Conservation (phyloP, 352 stramenopile species). For the Phytophthora pluvialis region DNA sequence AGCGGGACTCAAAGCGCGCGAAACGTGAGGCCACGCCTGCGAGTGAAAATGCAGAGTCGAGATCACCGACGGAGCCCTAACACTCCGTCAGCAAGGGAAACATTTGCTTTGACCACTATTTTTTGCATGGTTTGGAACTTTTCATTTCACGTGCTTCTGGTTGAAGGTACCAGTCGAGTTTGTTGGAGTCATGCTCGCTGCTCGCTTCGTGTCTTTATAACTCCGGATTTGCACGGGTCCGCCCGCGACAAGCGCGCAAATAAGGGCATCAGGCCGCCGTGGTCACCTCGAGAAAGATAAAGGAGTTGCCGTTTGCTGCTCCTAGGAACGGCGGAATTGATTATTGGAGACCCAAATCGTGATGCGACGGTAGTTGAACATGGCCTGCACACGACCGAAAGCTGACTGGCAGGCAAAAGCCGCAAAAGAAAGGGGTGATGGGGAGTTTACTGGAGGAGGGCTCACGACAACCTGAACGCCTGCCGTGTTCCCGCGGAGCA, state of each 20-base stretch:
- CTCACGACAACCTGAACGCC: too few species aligned
- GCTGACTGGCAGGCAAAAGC: not conserved
- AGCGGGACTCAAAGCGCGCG: slow-evolving; percentile 33
- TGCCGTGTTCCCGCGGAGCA: too few species aligned
- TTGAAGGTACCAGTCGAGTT: too few species aligned
- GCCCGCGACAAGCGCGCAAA: not conserved
- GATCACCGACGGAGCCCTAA: slow-evolving; percentile 22
- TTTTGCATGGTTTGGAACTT: not conserved
- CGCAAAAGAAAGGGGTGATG: not conserved
- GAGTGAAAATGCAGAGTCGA: slow-evolving; percentile 1
- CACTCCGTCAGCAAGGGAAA: not conserved
- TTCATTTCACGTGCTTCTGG: not conserved
- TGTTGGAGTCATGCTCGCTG: too few species aligned
- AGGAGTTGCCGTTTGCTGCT: slow-evolving; percentile 1
- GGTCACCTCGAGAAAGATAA: slow-evolving; percentile 2
- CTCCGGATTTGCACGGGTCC: not conserved
- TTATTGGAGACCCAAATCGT: slow-evolving; percentile 19
- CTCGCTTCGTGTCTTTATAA: not conserved
- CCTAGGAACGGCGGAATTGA: slow-evolving; percentile 7
- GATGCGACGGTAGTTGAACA: slow-evolving; percentile 9
- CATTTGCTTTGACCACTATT: not conserved
- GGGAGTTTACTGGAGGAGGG: not conserved
- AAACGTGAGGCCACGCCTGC: slow-evolving; percentile 25
- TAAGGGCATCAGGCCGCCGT: not conserved
- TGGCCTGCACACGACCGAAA: slow-evolving; percentile 1